Conservation (phyloP, 306 rosid genomes). For the Nissolia schottii region DNA sequence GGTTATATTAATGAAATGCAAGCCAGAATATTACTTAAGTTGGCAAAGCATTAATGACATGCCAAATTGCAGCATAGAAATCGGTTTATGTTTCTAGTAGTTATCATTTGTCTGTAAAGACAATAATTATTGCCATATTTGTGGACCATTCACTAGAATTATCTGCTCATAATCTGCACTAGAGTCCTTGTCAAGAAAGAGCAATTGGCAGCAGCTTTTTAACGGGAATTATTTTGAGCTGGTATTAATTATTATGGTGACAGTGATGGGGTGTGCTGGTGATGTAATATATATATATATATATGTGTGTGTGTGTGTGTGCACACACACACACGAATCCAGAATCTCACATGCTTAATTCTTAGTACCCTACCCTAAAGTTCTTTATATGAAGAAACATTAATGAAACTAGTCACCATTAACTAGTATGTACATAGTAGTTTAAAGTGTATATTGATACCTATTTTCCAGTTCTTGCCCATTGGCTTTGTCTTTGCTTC, state of each 20-base stretch:
- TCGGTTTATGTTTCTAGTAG: background rate
- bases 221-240: background rate
- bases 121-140: background rate
- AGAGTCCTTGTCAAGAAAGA: background rate
- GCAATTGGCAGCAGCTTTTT: background rate
- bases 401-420: background rate
- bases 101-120: background rate
- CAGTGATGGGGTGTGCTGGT: background rate
- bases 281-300: background rate
- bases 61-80: background rate
- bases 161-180: background rate
- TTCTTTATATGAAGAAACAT: background rate
- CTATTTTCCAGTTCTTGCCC: slow-evolving; percentile 16
- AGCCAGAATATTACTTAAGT: background rate
- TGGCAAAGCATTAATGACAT: background rate
- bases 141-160: background rate
- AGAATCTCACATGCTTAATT: background rate
- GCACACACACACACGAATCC: no score
- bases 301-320: no score
- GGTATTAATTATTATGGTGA: background rate
- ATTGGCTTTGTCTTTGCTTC: slow-evolving; percentile 3
- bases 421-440: background rate
- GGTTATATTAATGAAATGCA: slow-evolving; percentile 47
- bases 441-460: background rate
- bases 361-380: background rate